Percentiles rank a stretch among this genome's conserved stretches.
phyloP scores from a whole-genome alignment of 2,329 filamentous ascomycete species.

The Scytalidium lignicola region DNA sequence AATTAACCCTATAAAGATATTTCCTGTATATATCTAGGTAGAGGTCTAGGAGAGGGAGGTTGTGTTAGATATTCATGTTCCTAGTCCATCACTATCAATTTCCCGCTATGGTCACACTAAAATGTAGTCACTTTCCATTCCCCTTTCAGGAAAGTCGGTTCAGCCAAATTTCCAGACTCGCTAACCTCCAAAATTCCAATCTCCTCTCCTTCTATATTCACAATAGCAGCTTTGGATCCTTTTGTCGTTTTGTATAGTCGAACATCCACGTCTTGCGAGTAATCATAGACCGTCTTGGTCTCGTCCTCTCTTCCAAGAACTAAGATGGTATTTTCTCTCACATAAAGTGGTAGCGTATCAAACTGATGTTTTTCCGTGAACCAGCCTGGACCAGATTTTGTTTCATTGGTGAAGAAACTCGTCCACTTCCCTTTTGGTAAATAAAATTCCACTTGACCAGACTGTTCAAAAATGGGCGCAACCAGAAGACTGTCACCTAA shows the following conservation, averaged over 20 bases:
- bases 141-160: slow-evolving; percentile 36
- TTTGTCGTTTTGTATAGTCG: slow-evolving; percentile 37
- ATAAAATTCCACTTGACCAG: slow-evolving; percentile 52
- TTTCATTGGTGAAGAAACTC: slow-evolving; percentile 40
- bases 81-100: no score
- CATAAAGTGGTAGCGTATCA: slow-evolving; percentile 40
- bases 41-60: no score
- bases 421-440: slow-evolving; percentile 46
- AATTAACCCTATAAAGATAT: no score
- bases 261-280: slow-evolving; percentile 34
- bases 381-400: slow-evolving; percentile 37
- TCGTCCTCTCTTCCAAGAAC: slow-evolving; percentile 24
- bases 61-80: no score
- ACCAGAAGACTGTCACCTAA: slow-evolving; percentile 51
- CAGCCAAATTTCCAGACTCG: slow-evolving; percentile 34
- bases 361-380: slow-evolving; percentile 41
- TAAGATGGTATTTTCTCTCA: slow-evolving; percentile 32
- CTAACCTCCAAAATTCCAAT: slow-evolving; percentile 37
- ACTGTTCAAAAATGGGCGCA: slow-evolving; percentile 53
- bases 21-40: no score
- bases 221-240: slow-evolving; percentile 37
- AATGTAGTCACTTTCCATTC: slow-evolving; percentile 12
- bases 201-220: slow-evolving; percentile 37
- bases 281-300: slow-evolving; percentile 26
- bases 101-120: not conserved